Evolutionary conservation across 495 filamentous ascomycete species (phyloP).

Genomic region (Neurospora sp.): DNA sequence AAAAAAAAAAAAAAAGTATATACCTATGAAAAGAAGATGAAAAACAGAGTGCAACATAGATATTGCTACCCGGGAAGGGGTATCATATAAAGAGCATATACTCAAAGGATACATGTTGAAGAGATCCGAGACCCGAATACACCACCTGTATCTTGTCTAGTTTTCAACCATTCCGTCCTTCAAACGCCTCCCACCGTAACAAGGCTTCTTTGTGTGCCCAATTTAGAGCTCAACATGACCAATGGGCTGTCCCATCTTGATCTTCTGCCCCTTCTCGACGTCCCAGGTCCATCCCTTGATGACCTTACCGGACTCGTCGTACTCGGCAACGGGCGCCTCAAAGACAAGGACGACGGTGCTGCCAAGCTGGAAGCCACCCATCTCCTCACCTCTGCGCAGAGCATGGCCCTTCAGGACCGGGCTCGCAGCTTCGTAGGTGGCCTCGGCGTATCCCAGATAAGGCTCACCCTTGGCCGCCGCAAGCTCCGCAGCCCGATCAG

Average conservation of each 20-base stretch:
- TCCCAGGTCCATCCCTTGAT: conserved; percentile 71
- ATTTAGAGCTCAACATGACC: conserved; percentile 41
- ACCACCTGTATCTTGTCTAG: neutral
- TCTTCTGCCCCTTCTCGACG: conserved; percentile 72
- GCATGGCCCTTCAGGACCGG: conserved; percentile 71
- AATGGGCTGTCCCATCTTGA: conserved; percentile 81
- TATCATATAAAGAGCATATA: neutral
- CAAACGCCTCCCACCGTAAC: neutral
- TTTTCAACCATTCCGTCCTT: neutral
- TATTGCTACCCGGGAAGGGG: neutral
- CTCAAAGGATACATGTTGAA: neutral
- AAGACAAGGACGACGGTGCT: conserved; percentile 96
- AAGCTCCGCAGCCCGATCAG: conserved; percentile 68
- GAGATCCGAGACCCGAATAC: neutral
- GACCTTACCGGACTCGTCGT: conserved; percentile 52
- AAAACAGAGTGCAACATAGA: neutral
- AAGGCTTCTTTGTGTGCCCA: neutral
- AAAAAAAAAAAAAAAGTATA: neutral
- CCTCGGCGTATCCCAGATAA: conserved; percentile 81
- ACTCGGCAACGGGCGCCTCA: conserved; percentile 68
- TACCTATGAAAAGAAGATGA: neutral
- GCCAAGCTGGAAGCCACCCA: conserved; percentile 95
- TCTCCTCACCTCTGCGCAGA: conserved; percentile 80
- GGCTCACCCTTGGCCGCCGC: conserved; percentile 66
- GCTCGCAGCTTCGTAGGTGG: conserved; percentile 74